Conservation (phyloP, 495 filamentous ascomycete genomes). For the Penicillium tannophilum region DNA sequence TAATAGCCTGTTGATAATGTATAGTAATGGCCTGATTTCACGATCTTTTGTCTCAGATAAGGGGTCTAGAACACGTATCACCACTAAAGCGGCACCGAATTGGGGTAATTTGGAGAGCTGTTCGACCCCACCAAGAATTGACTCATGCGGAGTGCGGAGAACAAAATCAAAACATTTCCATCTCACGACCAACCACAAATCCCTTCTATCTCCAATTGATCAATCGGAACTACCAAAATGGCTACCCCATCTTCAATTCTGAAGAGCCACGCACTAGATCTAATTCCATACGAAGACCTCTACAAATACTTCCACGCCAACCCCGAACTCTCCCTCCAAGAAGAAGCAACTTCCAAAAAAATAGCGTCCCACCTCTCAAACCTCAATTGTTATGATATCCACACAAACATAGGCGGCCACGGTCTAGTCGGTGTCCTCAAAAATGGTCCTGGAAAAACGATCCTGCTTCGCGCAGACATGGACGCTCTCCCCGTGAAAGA, state of each 20-base stretch:
- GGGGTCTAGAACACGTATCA: too few species aligned
- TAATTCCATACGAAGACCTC: slow-evolving; percentile 50
- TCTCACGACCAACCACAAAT: too few species aligned
- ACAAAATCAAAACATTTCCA: neutral
- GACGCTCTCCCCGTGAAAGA: slow-evolving; percentile 56
- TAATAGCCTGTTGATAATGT: too few species aligned
- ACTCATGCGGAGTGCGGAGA: neutral
- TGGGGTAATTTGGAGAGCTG: neutral
- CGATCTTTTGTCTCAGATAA: too few species aligned
- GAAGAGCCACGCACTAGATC: slow-evolving; percentile 20
- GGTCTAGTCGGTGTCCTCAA: slow-evolving; percentile 47
- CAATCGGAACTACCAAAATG: slow-evolving; percentile 20
- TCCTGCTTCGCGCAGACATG: slow-evolving; percentile 58
- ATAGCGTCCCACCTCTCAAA: slow-evolving; percentile 38
- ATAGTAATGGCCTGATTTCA: too few species aligned
- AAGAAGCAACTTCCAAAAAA: slow-evolving; percentile 48
- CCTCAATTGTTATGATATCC: slow-evolving; percentile 38
- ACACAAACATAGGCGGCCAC: slow-evolving; percentile 50
- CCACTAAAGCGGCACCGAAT: neutral
- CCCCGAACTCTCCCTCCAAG: slow-evolving; percentile 59
- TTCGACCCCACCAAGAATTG: neutral
- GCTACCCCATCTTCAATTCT: slow-evolving; percentile 30
- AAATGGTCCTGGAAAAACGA: slow-evolving; percentile 51
- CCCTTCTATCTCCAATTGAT: neutral
- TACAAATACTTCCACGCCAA: slow-evolving; percentile 59